phyloP scores from a whole-genome alignment of 1,284 basidiomycete species.

The Ceratorhiza oryzae-sativae region DNA sequence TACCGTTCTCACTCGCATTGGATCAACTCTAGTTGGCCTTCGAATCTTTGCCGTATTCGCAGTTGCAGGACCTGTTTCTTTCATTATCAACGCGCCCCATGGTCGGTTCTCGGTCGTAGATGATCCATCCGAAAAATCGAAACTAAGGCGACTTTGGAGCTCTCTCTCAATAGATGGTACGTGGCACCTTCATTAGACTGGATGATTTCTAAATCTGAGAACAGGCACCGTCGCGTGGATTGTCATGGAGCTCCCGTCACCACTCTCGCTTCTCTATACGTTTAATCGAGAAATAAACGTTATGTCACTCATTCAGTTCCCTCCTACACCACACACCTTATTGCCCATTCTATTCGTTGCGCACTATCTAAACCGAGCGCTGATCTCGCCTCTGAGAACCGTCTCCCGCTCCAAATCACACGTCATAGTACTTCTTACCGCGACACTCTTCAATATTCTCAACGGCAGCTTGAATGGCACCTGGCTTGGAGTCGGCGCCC shows the following conservation, averaged over 20 bases:
- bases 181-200: slow-evolving; percentile 49
- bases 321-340: slow-evolving; percentile 58
- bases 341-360: slow-evolving; percentile 68
- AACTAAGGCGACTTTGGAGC: slow-evolving; percentile 24
- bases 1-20: no score
- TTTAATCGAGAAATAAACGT: slow-evolving; percentile 50
- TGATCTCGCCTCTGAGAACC: slow-evolving; percentile 82
- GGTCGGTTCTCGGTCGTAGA: slow-evolving; percentile 65
- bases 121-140: neutral
- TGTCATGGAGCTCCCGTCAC: slow-evolving; percentile 82
- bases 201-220: slow-evolving; percentile 44
- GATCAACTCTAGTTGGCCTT: neutral
- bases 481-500: slow-evolving; percentile 59
- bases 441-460: slow-evolving; percentile 70
- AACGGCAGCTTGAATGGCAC: slow-evolving; percentile 77
- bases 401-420: slow-evolving; percentile 83
- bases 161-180: slow-evolving; percentile 55
- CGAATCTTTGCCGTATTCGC: slow-evolving; percentile 10
- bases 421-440: slow-evolving; percentile 66
- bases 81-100: slow-evolving; percentile 72
- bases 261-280: slow-evolving; percentile 64
- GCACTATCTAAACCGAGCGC: slow-evolving; percentile 85
- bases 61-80: slow-evolving; percentile 44
- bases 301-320: slow-evolving; percentile 45
- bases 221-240: slow-evolving; percentile 71